These are phyloP conservation scores for Hyaloscypha finlandica DNA, from an alignment of 495 filamentous ascomycete genomes.

Conservation along the genomic window DNA sequence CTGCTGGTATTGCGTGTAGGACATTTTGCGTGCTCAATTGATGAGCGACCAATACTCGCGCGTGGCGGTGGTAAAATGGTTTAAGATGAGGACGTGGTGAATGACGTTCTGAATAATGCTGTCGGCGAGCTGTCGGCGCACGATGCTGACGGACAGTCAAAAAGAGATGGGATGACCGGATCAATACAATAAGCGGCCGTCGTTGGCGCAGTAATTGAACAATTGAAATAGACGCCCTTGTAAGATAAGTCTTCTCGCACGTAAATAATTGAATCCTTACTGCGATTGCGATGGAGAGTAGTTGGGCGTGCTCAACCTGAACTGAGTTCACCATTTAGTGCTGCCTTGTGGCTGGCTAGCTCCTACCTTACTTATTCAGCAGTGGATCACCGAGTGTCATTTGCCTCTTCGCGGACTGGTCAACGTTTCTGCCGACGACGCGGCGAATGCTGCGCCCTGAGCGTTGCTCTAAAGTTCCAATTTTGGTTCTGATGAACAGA, in stretches of 20 bases:
- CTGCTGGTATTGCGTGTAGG: constrained; percentile 36
- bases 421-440: neutral
- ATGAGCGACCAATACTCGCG: constrained; percentile 4
- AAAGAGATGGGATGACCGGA: neutral
- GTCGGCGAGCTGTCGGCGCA: neutral
- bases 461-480: neutral
- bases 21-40: constrained; percentile 33
- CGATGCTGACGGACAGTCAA: neutral
- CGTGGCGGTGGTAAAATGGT: neutral
- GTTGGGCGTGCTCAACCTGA: neutral
- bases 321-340: neutral
- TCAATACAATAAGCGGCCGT: neutral
- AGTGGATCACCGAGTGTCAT: neutral
- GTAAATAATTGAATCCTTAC: neutral
- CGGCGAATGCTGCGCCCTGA: neutral
- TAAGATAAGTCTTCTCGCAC: neutral
- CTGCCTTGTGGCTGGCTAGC: neutral
- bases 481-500: neutral
- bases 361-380: neutral
- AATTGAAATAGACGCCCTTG: neutral
- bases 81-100: neutral
- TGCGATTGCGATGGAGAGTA: neutral
- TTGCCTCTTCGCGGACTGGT: neutral
- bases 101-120: constrained; percentile 13
- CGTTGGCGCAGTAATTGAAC: neutral